A percentile compares a stretch with the other conserved stretches of the same genome.
These are phyloP conservation scores for Monilinia aucupariae DNA, from an alignment of 2,329 filamentous ascomycete species.

Conservation along the genomic window DNA sequence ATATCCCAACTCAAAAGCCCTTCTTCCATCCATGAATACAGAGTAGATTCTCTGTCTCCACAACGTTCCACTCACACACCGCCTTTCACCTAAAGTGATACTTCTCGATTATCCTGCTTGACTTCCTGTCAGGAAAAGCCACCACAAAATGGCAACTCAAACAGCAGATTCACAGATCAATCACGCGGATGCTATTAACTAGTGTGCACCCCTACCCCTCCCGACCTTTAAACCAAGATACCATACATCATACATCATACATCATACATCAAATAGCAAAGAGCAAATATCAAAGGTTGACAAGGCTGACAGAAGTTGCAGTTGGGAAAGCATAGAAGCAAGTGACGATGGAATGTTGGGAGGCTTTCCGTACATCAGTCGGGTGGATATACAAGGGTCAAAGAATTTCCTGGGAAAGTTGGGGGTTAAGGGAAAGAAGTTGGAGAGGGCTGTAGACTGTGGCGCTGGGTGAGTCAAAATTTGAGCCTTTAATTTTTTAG, in stretches of 20 bases:
- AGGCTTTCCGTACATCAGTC: conserved; percentile 61
- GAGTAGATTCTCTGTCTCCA: background rate
- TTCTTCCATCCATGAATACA: background rate
- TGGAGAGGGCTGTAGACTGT: conserved; percentile 37
- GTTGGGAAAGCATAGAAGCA: conserved; percentile 46
- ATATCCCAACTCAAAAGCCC: background rate
- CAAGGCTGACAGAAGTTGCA: background rate
- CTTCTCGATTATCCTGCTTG: background rate
- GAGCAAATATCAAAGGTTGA: background rate
- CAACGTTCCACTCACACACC: background rate
- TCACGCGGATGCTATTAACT: conserved; percentile 12
- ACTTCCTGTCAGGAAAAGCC: too few species aligned
- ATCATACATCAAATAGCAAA: background rate
- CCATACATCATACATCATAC: background rate
- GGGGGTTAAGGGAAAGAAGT: conserved; percentile 38
- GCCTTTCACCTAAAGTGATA: background rate
- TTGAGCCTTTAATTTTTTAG: background rate
- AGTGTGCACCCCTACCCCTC: conserved; percentile 1
- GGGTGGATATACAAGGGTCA: conserved; percentile 66
- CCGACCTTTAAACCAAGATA: background rate
- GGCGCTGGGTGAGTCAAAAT: conserved; percentile 36
- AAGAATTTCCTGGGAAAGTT: conserved; percentile 65
- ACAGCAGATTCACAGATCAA: conserved; percentile 12
- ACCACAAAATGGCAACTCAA: background rate
- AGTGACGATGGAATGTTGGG: conserved; percentile 74